Conservation (phyloP, 1,284 basidiomycete genomes). For the Rhodotorula mucilaginosa region DNA sequence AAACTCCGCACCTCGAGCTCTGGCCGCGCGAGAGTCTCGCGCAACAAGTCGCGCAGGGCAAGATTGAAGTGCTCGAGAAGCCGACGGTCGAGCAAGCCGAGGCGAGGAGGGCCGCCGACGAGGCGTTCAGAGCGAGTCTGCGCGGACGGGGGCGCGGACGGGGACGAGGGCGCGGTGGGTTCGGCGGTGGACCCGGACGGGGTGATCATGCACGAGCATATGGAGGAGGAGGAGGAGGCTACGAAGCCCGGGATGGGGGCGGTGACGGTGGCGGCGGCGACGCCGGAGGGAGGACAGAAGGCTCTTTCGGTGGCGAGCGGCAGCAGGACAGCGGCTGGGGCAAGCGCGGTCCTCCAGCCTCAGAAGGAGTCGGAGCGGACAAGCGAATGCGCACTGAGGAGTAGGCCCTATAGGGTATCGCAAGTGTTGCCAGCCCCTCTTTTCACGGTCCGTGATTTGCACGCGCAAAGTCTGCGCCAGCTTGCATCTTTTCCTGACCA, state of each 20-base stretch:
- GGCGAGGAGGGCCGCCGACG: slow-evolving; percentile 2
- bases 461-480: too few relatives aligned
- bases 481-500: too few relatives aligned
- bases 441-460: too few relatives aligned
- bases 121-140: neutral
- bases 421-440: too few relatives aligned
- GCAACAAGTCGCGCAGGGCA: slow-evolving; percentile 16
- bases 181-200: neutral
- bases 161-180: neutral
- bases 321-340: slow-evolving; percentile 35
- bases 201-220: neutral
- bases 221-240: slow-evolving; percentile 1
- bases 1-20: slow-evolving; percentile 35
- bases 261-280: neutral
- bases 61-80: slow-evolving; percentile 25
- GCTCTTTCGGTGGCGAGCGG: neutral
- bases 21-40: slow-evolving; percentile 31
- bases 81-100: slow-evolving; percentile 13
- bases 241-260: neutral
- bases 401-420: too few relatives aligned
- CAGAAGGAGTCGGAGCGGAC: neutral
- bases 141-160: slow-evolving; percentile 11
- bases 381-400: neutral
- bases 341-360: slow-evolving; percentile 5
- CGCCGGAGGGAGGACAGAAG: neutral